A percentile compares a stretch with the other conserved stretches of the same genome.
phyloP scores from a whole-genome alignment of 192 early-diverging fungal genomes.

The Geosiphon pyriformis region DNA sequence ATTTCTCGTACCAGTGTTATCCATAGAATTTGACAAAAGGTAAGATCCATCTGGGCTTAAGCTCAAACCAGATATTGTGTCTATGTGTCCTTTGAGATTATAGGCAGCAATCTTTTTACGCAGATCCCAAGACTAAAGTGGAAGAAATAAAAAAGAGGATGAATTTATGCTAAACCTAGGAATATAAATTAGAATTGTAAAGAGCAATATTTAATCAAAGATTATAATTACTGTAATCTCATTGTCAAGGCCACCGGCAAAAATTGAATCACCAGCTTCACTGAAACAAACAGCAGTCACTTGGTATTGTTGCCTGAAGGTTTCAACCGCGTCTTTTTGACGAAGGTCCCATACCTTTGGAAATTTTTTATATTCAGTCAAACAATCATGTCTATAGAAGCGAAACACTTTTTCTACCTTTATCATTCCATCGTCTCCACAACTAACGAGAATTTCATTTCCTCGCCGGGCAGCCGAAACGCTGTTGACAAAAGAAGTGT shows the following conservation, averaged over 20 bases:
- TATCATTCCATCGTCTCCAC: constrained; percentile 78
- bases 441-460: constrained; percentile 73
- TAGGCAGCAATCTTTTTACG: constrained; percentile 64
- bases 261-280: constrained; percentile 74
- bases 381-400: neutral
- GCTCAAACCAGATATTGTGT: constrained; percentile 83
- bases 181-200: too few species aligned
- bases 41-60: constrained; percentile 80
- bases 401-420: constrained; percentile 39
- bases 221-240: constrained; percentile 55
- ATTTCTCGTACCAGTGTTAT: constrained; percentile 81
- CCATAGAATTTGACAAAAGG: constrained; percentile 85
- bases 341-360: constrained; percentile 65
- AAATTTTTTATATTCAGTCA: neutral
- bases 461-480: constrained; percentile 64
- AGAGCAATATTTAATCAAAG: neutral
- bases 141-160: neutral
- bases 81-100: constrained; percentile 74
- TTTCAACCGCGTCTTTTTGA: constrained; percentile 53
- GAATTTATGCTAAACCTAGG: too few species aligned
- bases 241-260: constrained; percentile 87
- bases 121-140: constrained; percentile 75
- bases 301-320: constrained; percentile 55
- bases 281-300: constrained; percentile 74
- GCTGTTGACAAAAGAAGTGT: constrained; percentile 79